Conservation (phyloP, 73 alveolate genomes). For the Effrenium voratum region DNA sequence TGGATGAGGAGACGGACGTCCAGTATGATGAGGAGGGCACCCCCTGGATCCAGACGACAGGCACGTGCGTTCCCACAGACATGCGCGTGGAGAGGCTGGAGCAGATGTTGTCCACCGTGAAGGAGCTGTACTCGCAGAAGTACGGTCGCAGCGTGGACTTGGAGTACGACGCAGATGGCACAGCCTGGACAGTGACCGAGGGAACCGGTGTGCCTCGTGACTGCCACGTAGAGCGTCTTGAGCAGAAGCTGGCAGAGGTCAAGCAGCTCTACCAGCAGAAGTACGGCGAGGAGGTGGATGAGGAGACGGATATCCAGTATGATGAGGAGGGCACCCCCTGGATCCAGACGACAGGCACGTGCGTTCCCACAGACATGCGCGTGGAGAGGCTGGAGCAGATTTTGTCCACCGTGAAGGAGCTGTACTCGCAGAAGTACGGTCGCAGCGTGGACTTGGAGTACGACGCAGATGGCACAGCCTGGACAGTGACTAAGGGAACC, state of each 20-base stretch:
- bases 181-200: slow-evolving; percentile 43
- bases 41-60: slow-evolving; percentile 1
- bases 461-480: slow-evolving; percentile 42
- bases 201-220: slow-evolving; percentile 53
- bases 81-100: slow-evolving; percentile 37
- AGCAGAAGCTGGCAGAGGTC: slow-evolving; percentile 73
- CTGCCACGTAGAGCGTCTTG: slow-evolving; percentile 62
- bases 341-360: slow-evolving; percentile 29
- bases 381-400: slow-evolving; percentile 27
- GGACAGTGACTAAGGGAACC: slow-evolving; percentile 33
- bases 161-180: slow-evolving; percentile 70
- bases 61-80: slow-evolving; percentile 32
- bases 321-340: slow-evolving; percentile 45
- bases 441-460: slow-evolving; percentile 37
- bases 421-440: slow-evolving; percentile 46
- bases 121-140: slow-evolving; percentile 34
- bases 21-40: slow-evolving; percentile 58
- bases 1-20: neutral
- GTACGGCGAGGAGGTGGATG: slow-evolving; percentile 46
- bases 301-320: neutral
- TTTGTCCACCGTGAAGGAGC: slow-evolving; percentile 3
- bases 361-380: slow-evolving; percentile 29
- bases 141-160: slow-evolving; percentile 54
- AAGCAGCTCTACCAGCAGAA: slow-evolving; percentile 57
- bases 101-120: slow-evolving; percentile 31